A percentile compares a stretch with the other conserved stretches of the same genome.
Conservation (phyloP, 164 flowering plant species). For the Aristolochia californica region DNA sequence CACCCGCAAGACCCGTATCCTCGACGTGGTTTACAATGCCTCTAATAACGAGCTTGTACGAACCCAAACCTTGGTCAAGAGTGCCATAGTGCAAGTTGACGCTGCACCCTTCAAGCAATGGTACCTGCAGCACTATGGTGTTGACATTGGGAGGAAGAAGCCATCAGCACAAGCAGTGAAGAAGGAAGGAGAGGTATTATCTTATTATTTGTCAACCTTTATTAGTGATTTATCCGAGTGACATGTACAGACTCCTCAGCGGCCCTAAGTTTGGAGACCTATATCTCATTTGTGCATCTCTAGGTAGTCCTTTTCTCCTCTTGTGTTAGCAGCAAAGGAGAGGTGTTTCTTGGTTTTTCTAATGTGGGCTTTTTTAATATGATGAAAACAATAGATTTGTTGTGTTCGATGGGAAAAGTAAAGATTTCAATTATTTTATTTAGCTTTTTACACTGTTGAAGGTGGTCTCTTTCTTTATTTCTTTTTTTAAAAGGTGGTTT, state of each 20-base stretch:
- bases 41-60: too few species aligned
- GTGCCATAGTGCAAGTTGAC: slow-evolving; percentile 8
- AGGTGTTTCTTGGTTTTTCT: too few species aligned
- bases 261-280: too few species aligned
- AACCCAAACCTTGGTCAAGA: slow-evolving; percentile 8
- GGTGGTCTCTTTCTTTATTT: neutral
- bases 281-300: too few species aligned
- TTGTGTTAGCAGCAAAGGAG: too few species aligned
- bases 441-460: neutral
- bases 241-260: neutral
- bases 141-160: slow-evolving; percentile 7
- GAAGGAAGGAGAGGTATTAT: too few species aligned
- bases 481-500: too few species aligned
- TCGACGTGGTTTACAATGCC: slow-evolving; percentile 9
- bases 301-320: too few species aligned
- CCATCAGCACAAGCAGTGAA: neutral
- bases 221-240: neutral
- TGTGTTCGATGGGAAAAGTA: too few species aligned
- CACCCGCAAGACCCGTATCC: slow-evolving; percentile 7
- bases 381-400: too few species aligned
- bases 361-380: too few species aligned
- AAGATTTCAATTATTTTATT: neutral
- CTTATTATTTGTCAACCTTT: neutral
- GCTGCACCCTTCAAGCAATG: slow-evolving; percentile 9
- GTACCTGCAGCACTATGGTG: slow-evolving; percentile 5